These are phyloP conservation scores for Trichosporon faecale DNA, from an alignment of 1,284 basidiomycete genomes.

Conservation along the genomic window DNA sequence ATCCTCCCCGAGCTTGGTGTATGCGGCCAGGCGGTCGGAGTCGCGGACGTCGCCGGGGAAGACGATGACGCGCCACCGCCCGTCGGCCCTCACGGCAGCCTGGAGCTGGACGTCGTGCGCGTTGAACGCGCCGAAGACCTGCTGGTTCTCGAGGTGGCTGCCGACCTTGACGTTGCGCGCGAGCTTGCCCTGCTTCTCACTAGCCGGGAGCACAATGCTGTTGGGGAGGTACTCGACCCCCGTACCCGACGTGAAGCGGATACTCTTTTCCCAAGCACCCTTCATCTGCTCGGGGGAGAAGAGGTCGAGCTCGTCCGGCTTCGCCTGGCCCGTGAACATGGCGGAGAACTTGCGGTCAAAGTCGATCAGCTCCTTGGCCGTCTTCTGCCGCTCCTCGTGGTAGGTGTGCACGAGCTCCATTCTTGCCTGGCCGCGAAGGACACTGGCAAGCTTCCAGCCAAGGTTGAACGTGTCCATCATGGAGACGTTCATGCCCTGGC, in stretches of 20 bases:
- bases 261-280: constrained; percentile 21
- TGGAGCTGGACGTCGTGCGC: constrained; percentile 64
- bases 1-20: constrained; percentile 56
- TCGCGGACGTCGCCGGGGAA: constrained; percentile 62
- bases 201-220: constrained; percentile 14
- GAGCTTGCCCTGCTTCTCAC: constrained; percentile 12
- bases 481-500: constrained; percentile 45
- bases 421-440: constrained; percentile 62
- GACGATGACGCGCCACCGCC: constrained; percentile 68
- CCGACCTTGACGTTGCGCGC: constrained; percentile 56
- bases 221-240: constrained; percentile 49
- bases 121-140: constrained; percentile 63
- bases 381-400: constrained; percentile 27
- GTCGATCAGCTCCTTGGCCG: constrained; percentile 64
- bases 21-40: constrained; percentile 49
- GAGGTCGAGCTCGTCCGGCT: constrained; percentile 30
- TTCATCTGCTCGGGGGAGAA: constrained; percentile 52
- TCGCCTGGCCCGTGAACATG: constrained; percentile 71
- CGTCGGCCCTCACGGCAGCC: constrained; percentile 64
- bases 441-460: constrained; percentile 56
- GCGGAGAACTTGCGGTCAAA: constrained; percentile 73
- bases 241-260: constrained; percentile 29
- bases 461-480: constrained; percentile 47
- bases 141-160: constrained; percentile 52
- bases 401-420: constrained; percentile 64